A percentile compares a stretch with the other conserved stretches of the same genome.
Evolutionary conservation across 257 asterid species (phyloP).

Genomic region (Misopates orontium): DNA sequence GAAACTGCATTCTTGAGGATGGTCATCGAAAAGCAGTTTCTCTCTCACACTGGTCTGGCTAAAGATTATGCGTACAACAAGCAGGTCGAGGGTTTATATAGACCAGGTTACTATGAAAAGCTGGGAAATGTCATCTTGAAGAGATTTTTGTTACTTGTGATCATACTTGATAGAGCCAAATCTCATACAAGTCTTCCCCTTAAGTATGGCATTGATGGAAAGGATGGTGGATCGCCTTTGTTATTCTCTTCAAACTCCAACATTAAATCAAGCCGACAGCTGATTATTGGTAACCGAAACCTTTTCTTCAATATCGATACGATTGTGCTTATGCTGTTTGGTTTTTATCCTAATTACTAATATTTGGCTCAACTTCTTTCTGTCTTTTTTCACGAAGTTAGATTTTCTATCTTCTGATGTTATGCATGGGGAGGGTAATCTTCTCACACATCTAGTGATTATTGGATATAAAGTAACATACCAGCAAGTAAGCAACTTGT

Average conservation of each 20-base stretch:
- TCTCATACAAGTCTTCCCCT: conserved; percentile 79
- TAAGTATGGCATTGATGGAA: conserved; percentile 91
- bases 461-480: conserved; percentile 80
- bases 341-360: conserved; percentile 20
- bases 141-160: conserved; percentile 84
- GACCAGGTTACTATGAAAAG: conserved; percentile 96
- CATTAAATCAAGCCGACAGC: conserved; percentile 83
- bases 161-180: conserved; percentile 81
- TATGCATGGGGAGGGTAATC: conserved; percentile 98
- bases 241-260: conserved; percentile 61
- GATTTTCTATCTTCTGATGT: conserved; percentile 85
- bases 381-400: conserved; percentile 28
- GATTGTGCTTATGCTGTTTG: conserved; percentile 28
- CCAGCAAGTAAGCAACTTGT: conserved; percentile 70
- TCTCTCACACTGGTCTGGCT: conserved; percentile 76
- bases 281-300: conserved; percentile 59
- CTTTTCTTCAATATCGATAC: conserved; percentile 19
- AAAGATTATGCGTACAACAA: conserved; percentile 83
- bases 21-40: conserved; percentile 82
- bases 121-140: conserved; percentile 84
- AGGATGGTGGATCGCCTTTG: conserved; percentile 95
- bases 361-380: conserved; percentile 16
- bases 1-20: conserved; percentile 79
- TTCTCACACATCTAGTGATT: conserved; percentile 78
- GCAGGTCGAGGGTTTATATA: conserved; percentile 89